Evolutionary conservation across 2,329 filamentous ascomycete species (phyloP).

Genomic region (Aplosporella prunicola): DNA sequence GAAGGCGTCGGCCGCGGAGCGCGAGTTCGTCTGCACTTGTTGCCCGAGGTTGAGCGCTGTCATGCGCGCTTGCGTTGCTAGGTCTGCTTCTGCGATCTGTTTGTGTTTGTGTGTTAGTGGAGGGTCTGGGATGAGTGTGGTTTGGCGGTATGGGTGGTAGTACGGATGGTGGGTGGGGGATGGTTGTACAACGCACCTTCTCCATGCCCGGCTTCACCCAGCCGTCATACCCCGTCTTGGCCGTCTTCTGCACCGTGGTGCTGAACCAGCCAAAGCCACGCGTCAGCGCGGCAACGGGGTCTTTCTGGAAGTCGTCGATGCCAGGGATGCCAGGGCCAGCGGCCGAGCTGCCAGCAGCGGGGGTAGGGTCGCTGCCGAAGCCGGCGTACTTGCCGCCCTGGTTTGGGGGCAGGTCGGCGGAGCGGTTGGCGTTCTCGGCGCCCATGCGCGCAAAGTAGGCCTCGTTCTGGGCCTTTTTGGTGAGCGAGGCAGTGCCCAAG

Average conservation of each 20-base stretch:
- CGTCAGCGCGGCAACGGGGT: slow-evolving; percentile 77
- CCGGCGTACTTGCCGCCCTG: slow-evolving; percentile 90
- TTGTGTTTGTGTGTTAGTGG: no score
- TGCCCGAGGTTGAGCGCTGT: slow-evolving; percentile 46
- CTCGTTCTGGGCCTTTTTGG: slow-evolving; percentile 60
- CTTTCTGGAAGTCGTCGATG: slow-evolving; percentile 82
- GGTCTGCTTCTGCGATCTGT: slow-evolving; percentile 65
- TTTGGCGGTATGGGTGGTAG: neutral
- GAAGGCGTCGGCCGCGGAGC: slow-evolving; percentile 68
- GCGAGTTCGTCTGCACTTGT: slow-evolving; percentile 57
- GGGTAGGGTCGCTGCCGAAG: slow-evolving; percentile 69
- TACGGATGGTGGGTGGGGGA: no score
- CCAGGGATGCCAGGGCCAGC: slow-evolving; percentile 50
- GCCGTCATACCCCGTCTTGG: slow-evolving; percentile 80
- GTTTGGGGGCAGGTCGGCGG: slow-evolving; percentile 67
- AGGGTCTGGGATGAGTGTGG: no score
- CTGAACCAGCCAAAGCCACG: slow-evolving; percentile 95
- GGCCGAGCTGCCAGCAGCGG: slow-evolving; percentile 34
- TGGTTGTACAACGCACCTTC: slow-evolving; percentile 50
- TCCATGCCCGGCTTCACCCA: slow-evolving; percentile 90
- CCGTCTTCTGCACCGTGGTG: slow-evolving; percentile 77
- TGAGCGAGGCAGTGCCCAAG: slow-evolving; percentile 29
- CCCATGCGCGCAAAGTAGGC: slow-evolving; percentile 84
- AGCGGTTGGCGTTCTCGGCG: slow-evolving; percentile 66
- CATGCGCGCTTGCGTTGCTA: slow-evolving; percentile 50